These are phyloP conservation scores for Fusarium liriodendri DNA, from an alignment of 2,329 filamentous ascomycete genomes.

Conservation along the genomic window DNA sequence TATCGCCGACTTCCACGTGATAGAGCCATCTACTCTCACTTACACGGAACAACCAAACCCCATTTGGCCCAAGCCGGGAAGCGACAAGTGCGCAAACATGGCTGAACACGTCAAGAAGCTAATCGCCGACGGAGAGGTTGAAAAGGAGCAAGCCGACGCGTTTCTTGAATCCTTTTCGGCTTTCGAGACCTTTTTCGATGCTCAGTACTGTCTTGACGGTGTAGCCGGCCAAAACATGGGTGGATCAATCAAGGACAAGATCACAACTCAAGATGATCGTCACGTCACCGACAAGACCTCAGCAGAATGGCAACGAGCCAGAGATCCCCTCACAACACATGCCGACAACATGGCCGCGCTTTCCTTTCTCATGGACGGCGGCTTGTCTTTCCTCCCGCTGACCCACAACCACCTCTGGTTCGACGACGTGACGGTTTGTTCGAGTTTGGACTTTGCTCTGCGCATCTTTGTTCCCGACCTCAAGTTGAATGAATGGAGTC, in stretches of 20 bases:
- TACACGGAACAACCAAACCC: conserved; percentile 53
- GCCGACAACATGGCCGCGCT: conserved; percentile 52
- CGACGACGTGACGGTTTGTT: conserved; percentile 56
- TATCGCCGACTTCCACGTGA: conserved; percentile 59
- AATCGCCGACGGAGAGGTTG: conserved; percentile 40
- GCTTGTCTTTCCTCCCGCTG: conserved; percentile 56
- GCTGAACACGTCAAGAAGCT: conserved; percentile 20
- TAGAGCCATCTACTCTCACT: conserved; percentile 50
- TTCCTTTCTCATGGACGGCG: conserved; percentile 58
- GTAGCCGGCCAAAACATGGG: conserved; percentile 57
- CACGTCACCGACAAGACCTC: conserved; percentile 51
- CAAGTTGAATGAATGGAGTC: conserved; percentile 55
- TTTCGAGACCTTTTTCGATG: conserved; percentile 48
- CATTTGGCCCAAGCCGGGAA: conserved; percentile 43
- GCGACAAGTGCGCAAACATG: conserved; percentile 37
- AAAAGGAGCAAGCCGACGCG: conserved; percentile 32
- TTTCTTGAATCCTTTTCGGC: conserved; percentile 47
- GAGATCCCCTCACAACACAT: conserved; percentile 28
- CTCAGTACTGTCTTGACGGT: conserved; percentile 51
- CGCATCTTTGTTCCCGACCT: conserved; percentile 54
- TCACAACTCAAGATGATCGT: conserved; percentile 49
- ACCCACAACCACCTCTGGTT: conserved; percentile 56
- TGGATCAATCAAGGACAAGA: conserved; percentile 53
- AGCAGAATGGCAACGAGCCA: conserved; percentile 55
- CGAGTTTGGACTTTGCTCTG: conserved; percentile 62